Base-by-base conservation (phyloP, 306 rosid genomes). In the Cajanus cajan region DNA sequence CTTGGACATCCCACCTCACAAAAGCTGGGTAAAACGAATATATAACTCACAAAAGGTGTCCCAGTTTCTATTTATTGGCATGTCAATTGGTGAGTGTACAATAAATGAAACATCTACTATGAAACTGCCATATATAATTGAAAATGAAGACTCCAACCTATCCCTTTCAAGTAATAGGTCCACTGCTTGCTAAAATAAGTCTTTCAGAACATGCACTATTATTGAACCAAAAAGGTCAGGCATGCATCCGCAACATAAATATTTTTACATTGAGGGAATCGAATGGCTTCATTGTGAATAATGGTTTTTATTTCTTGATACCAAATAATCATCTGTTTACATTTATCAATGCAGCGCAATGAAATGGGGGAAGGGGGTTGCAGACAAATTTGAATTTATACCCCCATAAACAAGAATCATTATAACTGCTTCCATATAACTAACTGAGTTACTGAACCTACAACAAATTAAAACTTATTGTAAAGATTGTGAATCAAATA, bases 371-470 rank as follows among this genome's bases (percentile, higher is more conserved):
- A 12, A 4, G 37, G 6, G 12, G 54, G 36, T 12, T 5, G 36
- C 40, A 40, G 10, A 37, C 40, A 68, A 5, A 24, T 15, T 15
- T 28, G 43, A 25, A 25, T 50, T 28, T 10, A 68, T 24, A 25
- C 6, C 44, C 28, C 61, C n/a, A 28, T 44, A 47, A 44, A 61
- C 70, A 59, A 59, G 31, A 72, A 52, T 19, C 36, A 14, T 52
- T 48, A 63, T 64, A 12, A 64, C 28, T 18, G 39, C 63, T 39
- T 51, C 45, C 74, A 37, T 52, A 66, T 9, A 66, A 24, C 21
- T 67, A 76, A 52, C n/a, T n/a, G n/a, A n/a, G n/a, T n/a, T n/a
- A n/a, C 41, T 14, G 52, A 52, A 78, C 47, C 68, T 40, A 41
- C 40, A n/a, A 65, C 40, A 54, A 31, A 57, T 25, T 22, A 11